Percentiles rank a stretch among this genome's conserved stretches.
These are phyloP conservation scores for Penicillium sp. DNA, from an alignment of 2,329 filamentous ascomycete genomes.

Conservation along the genomic window DNA sequence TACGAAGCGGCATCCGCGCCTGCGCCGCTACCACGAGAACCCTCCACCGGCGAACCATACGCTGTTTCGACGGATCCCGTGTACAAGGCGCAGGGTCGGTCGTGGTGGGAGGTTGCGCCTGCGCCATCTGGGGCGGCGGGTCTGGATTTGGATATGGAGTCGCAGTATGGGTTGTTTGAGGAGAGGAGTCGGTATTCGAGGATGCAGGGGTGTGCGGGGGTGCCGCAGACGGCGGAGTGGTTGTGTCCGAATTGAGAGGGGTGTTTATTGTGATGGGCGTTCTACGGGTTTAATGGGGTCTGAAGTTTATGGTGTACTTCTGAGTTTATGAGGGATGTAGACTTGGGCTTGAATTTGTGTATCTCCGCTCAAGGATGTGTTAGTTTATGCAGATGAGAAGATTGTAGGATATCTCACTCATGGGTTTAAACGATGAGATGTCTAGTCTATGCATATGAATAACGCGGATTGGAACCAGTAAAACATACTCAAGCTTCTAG, in stretches of 20 bases:
- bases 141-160: slow-evolving; percentile 31
- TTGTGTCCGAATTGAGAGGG: neutral
- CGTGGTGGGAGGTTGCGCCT: slow-evolving; percentile 40
- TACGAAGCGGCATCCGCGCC: slow-evolving; percentile 71
- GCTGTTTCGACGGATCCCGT: slow-evolving; percentile 43
- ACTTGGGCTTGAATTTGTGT: neutral
- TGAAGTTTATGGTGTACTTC: too few species aligned
- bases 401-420: neutral
- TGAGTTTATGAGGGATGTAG: neutral
- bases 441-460: neutral
- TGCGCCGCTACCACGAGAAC: slow-evolving; percentile 41
- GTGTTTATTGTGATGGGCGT: neutral
- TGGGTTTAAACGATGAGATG: neutral
- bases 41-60: slow-evolving; percentile 36
- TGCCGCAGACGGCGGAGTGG: neutral
- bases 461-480: neutral
- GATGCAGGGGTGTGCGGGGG: neutral
- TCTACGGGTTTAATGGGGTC: too few species aligned
- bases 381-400: neutral
- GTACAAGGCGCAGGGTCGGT: slow-evolving; percentile 39
- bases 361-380: neutral
- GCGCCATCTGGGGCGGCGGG: too few species aligned
- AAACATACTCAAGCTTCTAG: neutral
- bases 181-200: slow-evolving; percentile 29
- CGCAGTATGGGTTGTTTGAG: slow-evolving; percentile 42